phyloP scores from a whole-genome alignment of 129 eudicot species.

The Arctium lappa region DNA sequence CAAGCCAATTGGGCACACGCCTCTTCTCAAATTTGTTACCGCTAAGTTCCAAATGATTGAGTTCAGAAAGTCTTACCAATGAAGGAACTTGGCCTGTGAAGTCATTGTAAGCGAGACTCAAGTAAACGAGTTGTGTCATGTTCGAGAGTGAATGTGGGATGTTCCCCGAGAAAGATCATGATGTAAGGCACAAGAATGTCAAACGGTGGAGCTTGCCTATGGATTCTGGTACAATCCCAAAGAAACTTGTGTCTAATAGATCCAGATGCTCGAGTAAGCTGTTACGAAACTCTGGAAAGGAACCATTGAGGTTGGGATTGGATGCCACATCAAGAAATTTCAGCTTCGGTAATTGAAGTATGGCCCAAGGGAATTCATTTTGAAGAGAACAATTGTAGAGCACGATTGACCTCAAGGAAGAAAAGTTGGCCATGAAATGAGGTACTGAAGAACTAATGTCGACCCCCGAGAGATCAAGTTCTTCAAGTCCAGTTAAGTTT shows the following conservation, averaged over 20 bases:
- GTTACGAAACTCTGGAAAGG: conserved; percentile 11
- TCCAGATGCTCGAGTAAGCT: not conserved
- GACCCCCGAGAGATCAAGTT: not conserved
- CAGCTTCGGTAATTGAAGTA: conserved; percentile 20
- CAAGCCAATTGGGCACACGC: conserved; percentile 3
- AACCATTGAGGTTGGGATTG: conserved; percentile 18
- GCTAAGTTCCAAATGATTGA: not conserved
- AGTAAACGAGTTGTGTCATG: conserved; percentile 8
- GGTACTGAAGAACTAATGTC: conserved; percentile 16
- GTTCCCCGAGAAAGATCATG: not conserved
- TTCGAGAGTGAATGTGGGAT: conserved; percentile 19
- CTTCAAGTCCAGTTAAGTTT: not conserved
- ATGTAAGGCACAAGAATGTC: not conserved
- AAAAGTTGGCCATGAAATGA: conserved; percentile 5
- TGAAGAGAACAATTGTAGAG: not conserved
- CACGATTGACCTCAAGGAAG: not conserved
- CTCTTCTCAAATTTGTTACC: not conserved
- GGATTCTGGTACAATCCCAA: conserved; percentile 30
- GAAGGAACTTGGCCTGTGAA: not conserved
- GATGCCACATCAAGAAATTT: not conserved
- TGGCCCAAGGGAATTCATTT: conserved; percentile 13
- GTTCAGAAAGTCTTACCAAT: not conserved
- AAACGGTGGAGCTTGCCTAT: conserved; percentile 23
- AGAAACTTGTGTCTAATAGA: conserved; percentile 4
- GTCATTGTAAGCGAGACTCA: not conserved